Percentiles rank a stretch among this genome's conserved stretches.
These are phyloP conservation scores for Mortierella sp. DNA, from an alignment of 371 early-diverging fungal genomes.

Conservation along the genomic window DNA sequence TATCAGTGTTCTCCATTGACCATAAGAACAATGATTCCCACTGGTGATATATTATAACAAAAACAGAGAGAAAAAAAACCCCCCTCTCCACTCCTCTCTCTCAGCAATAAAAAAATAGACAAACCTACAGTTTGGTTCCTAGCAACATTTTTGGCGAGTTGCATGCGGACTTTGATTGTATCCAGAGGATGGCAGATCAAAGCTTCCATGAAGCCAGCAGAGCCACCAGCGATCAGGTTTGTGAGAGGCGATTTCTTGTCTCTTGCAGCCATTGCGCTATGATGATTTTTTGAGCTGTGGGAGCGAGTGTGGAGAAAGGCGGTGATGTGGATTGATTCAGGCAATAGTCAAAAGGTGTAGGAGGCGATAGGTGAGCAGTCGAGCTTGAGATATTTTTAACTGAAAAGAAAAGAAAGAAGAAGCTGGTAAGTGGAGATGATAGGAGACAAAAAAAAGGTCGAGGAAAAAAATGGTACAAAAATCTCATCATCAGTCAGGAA, in stretches of 20 bases:
- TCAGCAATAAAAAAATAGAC: neutral
- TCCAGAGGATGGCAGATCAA: conserved; percentile 96
- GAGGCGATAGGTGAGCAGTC: neutral
- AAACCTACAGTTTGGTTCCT: conserved; percentile 44
- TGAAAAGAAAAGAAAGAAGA: neutral
- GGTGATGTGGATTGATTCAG: neutral
- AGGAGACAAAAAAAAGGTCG: too few species aligned
- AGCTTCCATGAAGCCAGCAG: conserved; percentile 96
- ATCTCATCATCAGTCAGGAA: too few species aligned
- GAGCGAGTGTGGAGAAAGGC: neutral
- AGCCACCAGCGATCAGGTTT: conserved; percentile 91
- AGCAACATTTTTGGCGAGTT: conserved; percentile 71
- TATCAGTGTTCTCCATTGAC: neutral
- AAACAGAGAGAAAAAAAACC: neutral
- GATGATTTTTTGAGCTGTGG: neutral
- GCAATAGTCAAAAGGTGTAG: neutral
- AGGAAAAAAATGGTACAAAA: too few species aligned
- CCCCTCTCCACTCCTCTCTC: too few species aligned
- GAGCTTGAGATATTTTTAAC: too few species aligned
- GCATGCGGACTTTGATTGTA: conserved; percentile 98
- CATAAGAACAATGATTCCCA: neutral
- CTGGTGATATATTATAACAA: neutral
- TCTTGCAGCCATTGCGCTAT: conserved; percentile 34
- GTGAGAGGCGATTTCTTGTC: conserved; percentile 65
- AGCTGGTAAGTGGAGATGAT: neutral